A percentile compares a stretch with the other conserved stretches of the same genome.
Conservation (phyloP, 345 rosid genomes). For the Psidium friedrichsthalianum region DNA sequence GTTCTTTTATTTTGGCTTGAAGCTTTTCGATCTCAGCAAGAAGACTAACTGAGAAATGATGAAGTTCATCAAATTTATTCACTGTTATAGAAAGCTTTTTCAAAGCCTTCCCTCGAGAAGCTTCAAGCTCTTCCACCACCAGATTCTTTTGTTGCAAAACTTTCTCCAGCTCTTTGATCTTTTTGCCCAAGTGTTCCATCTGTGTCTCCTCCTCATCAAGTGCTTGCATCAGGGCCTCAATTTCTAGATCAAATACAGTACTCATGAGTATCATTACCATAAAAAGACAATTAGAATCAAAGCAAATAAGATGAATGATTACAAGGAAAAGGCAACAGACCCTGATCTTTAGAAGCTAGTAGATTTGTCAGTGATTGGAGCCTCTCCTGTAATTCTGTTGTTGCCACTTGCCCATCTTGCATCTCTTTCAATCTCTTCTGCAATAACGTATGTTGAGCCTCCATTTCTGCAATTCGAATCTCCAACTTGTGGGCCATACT, state of each 20-base stretch:
- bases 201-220: slow-evolving; percentile 94
- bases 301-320: slow-evolving; percentile 3
- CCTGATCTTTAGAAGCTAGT: slow-evolving; percentile 77
- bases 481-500: slow-evolving; percentile 40
- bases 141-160: slow-evolving; percentile 48
- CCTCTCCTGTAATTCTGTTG: slow-evolving; percentile 41
- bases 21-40: slow-evolving; percentile 82
- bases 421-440: slow-evolving; percentile 41
- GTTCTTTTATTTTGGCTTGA: slow-evolving; percentile 75
- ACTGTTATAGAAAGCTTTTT: slow-evolving; percentile 79
- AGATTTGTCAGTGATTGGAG: slow-evolving; percentile 36
- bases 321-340: slow-evolving; percentile 20
- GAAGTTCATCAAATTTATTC: slow-evolving; percentile 92
- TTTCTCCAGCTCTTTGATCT: slow-evolving; percentile 45
- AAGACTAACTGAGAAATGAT: slow-evolving; percentile 70
- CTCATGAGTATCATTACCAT: neutral
- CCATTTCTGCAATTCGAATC: slow-evolving; percentile 32
- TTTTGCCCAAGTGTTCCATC: slow-evolving; percentile 68
- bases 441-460: slow-evolving; percentile 41
- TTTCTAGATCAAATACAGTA: slow-evolving; percentile 37
- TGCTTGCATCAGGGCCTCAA: slow-evolving; percentile 92
- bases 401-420: slow-evolving; percentile 41
- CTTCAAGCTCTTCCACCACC: slow-evolving; percentile 65
- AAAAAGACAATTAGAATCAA: neutral
- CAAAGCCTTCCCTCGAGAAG: slow-evolving; percentile 66